These are phyloP conservation scores for Anethum foeniculum DNA, from an alignment of 140 eudicot genomes.

Conservation along the genomic window DNA sequence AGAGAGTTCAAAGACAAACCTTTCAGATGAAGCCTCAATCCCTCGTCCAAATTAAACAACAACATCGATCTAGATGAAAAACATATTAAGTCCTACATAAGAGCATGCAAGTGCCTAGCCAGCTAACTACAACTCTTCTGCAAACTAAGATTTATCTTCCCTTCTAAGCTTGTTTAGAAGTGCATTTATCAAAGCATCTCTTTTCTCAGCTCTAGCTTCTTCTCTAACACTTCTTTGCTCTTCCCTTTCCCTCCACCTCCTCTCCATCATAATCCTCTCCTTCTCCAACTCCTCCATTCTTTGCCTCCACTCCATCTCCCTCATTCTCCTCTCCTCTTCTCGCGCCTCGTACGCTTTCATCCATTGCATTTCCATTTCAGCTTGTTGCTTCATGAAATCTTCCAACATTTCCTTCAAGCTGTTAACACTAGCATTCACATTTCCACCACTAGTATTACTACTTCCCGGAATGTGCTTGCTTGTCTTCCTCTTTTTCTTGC, in stretches of 20 bases:
- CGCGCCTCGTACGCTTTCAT: slow-evolving; percentile 50
- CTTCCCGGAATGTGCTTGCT: not conserved
- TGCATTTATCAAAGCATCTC: slow-evolving; percentile 70
- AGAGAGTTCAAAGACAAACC: slow-evolving; percentile 15
- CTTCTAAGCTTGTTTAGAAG: slow-evolving; percentile 59
- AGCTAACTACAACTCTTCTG: not conserved
- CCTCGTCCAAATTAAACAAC: not conserved
- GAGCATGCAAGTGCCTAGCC: too few relatives aligned
- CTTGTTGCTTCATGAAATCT: slow-evolving; percentile 70
- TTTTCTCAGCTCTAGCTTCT: slow-evolving; percentile 72
- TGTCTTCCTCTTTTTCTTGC: slow-evolving; percentile 31
- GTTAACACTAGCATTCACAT: not conserved
- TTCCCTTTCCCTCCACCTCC: slow-evolving; percentile 68
- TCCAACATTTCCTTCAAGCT: slow-evolving; percentile 55
- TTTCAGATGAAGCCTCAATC: not conserved
- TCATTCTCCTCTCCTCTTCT: slow-evolving; percentile 65
- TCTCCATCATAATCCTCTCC: slow-evolving; percentile 59
- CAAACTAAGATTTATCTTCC: slow-evolving; percentile 19
- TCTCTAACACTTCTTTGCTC: slow-evolving; percentile 63
- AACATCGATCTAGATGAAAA: not conserved
- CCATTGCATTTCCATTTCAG: slow-evolving; percentile 66
- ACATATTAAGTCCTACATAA: not conserved
- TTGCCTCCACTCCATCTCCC: slow-evolving; percentile 77
- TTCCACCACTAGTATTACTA: slow-evolving; percentile 2
- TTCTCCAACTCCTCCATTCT: slow-evolving; percentile 77